A percentile compares a stretch with the other conserved stretches of the same genome.
Evolutionary conservation across 1,139 yeast species (phyloP).

Genomic region (Yamadazyma atmosphaerica): DNA sequence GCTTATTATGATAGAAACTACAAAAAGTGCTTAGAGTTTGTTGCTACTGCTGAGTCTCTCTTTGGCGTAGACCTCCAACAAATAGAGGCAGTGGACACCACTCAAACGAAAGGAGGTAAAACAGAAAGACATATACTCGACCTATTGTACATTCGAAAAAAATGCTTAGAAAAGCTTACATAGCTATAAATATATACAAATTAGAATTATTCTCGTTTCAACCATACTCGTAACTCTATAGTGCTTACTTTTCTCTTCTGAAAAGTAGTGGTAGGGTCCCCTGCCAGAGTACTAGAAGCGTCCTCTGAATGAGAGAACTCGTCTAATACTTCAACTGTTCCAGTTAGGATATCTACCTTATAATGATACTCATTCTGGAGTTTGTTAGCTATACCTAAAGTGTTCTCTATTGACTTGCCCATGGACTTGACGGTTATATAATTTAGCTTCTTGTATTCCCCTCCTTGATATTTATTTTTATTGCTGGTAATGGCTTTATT

Average conservation of each 20-base stretch:
- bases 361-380: conserved; percentile 48
- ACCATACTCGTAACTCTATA: conserved; percentile 54
- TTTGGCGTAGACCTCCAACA: conserved; percentile 29
- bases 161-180: conserved; percentile 28
- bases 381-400: conserved; percentile 45
- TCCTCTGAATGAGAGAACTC: conserved; percentile 41
- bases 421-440: conserved; percentile 61
- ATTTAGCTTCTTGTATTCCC: conserved; percentile 37
- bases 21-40: conserved; percentile 38
- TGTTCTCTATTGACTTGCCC: conserved; percentile 64
- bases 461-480: conserved; percentile 34
- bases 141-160: conserved; percentile 39
- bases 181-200: background rate
- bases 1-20: conserved; percentile 52
- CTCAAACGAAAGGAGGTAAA: conserved; percentile 33
- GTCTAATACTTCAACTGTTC: conserved; percentile 62
- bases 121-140: conserved; percentile 49
- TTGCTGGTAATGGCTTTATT: conserved; percentile 27
- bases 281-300: conserved; percentile 24
- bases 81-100: conserved; percentile 23
- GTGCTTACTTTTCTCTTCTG: conserved; percentile 58
- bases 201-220: conserved; percentile 24
- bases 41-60: conserved; percentile 27
- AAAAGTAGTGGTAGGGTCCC: conserved; percentile 31
- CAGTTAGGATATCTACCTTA: conserved; percentile 56